phyloP scores from a whole-genome alignment of 176 grass and related monocot species.

The Eragrostis nindensis region DNA sequence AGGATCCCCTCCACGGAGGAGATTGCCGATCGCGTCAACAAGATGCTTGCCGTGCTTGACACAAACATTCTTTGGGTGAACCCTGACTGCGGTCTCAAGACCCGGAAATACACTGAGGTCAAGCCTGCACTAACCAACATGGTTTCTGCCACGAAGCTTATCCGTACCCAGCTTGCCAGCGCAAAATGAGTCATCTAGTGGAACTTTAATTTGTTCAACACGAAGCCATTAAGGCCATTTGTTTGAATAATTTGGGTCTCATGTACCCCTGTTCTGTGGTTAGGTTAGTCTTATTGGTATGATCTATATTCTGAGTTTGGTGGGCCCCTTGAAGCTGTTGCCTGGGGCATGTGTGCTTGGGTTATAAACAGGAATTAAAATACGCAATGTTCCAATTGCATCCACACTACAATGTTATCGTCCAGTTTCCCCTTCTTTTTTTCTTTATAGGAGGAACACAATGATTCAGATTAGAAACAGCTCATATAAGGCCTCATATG shows the following conservation, averaged over 20 bases:
- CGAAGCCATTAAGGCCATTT: slow-evolving; percentile 18
- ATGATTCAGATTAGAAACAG: background rate
- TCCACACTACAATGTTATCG: background rate
- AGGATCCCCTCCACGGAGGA: slow-evolving; percentile 90
- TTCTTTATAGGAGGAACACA: too few relatives aligned
- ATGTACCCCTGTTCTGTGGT: slow-evolving; percentile 9
- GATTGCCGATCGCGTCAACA: slow-evolving; percentile 82
- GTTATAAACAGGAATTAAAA: slow-evolving; percentile 7
- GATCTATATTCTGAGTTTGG: slow-evolving; percentile 36
- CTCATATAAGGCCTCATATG: background rate
- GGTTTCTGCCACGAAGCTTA: slow-evolving; percentile 77
- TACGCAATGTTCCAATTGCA: background rate
- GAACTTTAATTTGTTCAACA: background rate
- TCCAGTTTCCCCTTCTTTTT: background rate
- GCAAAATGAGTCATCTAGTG: slow-evolving; percentile 48
- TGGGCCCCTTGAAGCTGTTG: slow-evolving; percentile 31
- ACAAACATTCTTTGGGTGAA: slow-evolving; percentile 94
- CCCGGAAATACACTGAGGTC: slow-evolving; percentile 89
- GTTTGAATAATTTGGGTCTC: slow-evolving; percentile 48
- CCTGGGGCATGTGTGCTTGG: slow-evolving; percentile 12
- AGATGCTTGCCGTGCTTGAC: slow-evolving; percentile 91
- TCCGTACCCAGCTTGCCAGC: slow-evolving; percentile 79
- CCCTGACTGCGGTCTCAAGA: slow-evolving; percentile 96
- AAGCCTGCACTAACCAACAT: slow-evolving; percentile 87
- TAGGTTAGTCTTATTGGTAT: slow-evolving; percentile 36